A percentile compares a stretch with the other conserved stretches of the same genome.
Conservation (phyloP, 2,329 filamentous ascomycete species). For the Cyphellophora europaea region DNA sequence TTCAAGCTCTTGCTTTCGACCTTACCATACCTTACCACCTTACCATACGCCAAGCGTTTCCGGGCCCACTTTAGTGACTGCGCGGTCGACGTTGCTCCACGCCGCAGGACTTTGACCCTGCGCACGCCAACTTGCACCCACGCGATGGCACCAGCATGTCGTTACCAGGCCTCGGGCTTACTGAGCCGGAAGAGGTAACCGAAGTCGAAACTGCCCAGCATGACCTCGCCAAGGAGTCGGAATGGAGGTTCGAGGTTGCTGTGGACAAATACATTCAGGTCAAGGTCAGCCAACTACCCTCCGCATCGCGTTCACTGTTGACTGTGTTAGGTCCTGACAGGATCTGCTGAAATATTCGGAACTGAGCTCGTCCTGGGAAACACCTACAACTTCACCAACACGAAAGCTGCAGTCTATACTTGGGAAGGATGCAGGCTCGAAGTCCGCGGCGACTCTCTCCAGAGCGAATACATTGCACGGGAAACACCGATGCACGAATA, state of each 20-base stretch:
- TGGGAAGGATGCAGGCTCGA: slow-evolving; percentile 87
- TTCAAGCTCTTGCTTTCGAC: too few species aligned
- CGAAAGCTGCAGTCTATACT: slow-evolving; percentile 81
- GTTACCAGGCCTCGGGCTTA: slow-evolving; percentile 64
- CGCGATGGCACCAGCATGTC: too few species aligned
- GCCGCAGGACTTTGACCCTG: too few species aligned
- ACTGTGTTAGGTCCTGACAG: slow-evolving; percentile 53
- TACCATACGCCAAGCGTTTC: too few species aligned
- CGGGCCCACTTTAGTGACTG: too few species aligned
- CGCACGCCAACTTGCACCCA: too few species aligned
- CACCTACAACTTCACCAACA: slow-evolving; percentile 69
- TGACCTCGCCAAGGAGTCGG: slow-evolving; percentile 54
- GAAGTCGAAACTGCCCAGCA: slow-evolving; percentile 34
- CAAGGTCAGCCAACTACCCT: slow-evolving; percentile 38
- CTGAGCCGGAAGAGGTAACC: slow-evolving; percentile 44
- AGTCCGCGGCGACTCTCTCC: slow-evolving; percentile 54
- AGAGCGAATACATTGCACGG: slow-evolving; percentile 60
- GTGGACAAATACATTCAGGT: slow-evolving; percentile 43
- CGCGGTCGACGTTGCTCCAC: too few species aligned
- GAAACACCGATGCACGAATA: slow-evolving; percentile 75
- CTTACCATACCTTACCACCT: too few species aligned
- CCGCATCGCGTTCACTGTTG: too few species aligned
- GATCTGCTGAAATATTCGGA: slow-evolving; percentile 88
- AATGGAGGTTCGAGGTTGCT: slow-evolving; percentile 72
- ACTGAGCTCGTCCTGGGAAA: slow-evolving; percentile 79